Percentiles rank a stretch among this genome's conserved stretches.
These are phyloP conservation scores for Spiraea crenata DNA, from an alignment of 331 rosid genomes.

Conservation along the genomic window DNA sequence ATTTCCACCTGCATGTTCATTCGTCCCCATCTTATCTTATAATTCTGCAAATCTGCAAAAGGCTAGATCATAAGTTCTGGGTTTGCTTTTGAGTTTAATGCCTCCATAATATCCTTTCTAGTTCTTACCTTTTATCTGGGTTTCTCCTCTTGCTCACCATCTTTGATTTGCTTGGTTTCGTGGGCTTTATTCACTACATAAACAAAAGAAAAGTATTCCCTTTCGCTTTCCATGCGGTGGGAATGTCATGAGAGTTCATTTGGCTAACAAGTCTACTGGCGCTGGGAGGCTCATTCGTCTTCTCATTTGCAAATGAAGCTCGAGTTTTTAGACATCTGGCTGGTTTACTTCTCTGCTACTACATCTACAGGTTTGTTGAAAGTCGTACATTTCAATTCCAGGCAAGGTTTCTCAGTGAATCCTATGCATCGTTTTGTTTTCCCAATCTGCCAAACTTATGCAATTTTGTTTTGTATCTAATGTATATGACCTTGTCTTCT, in stretches of 20 bases:
- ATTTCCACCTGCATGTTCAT: slow-evolving; percentile 28
- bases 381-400: no score
- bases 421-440: neutral
- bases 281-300: slow-evolving; percentile 35
- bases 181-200: slow-evolving; percentile 6
- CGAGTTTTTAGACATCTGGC: slow-evolving; percentile 55
- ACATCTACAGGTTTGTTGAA: neutral
- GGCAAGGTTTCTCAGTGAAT: neutral
- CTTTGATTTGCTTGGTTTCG: slow-evolving; percentile 36
- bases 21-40: slow-evolving; percentile 9
- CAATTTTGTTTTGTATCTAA: neutral
- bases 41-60: slow-evolving; percentile 26
- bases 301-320: slow-evolving; percentile 70
- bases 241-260: slow-evolving; percentile 47
- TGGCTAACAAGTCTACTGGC: slow-evolving; percentile 22
- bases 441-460: neutral
- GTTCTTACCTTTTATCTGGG: neutral
- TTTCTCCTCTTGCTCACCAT: slow-evolving; percentile 20
- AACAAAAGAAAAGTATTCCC: neutral
- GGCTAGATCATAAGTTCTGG: slow-evolving; percentile 34
- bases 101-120: neutral
- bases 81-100: slow-evolving; percentile 28
- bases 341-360: slow-evolving; percentile 38
- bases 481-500: neutral
- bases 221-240: slow-evolving; percentile 39